Percentiles rank a stretch among this genome's conserved stretches.
Conservation (phyloP, 768 basidiomycete genomes). For the Tulasnella calospora region DNA sequence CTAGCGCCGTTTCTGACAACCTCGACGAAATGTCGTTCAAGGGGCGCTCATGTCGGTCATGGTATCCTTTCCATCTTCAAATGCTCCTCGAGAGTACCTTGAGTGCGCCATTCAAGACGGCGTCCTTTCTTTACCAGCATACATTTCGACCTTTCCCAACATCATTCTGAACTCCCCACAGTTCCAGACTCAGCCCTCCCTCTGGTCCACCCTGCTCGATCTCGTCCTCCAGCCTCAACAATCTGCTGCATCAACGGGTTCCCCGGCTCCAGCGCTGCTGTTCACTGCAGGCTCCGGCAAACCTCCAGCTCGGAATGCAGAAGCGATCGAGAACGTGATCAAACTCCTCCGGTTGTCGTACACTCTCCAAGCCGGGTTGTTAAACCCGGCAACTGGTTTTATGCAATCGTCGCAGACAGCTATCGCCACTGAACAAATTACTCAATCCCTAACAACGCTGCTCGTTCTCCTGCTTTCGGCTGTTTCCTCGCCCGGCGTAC, state of each 20-base stretch:
- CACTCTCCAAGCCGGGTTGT: not conserved
- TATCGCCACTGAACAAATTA: constrained; percentile 6
- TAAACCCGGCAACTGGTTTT: not conserved
- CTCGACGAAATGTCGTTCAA: not conserved
- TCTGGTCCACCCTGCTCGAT: not conserved
- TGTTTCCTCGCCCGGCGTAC: constrained; percentile 2
- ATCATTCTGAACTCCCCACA: constrained; percentile 8
- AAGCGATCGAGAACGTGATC: constrained; percentile 15
- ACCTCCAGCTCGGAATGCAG: constrained; percentile 11
- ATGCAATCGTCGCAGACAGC: not conserved
- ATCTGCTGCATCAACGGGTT: not conserved
- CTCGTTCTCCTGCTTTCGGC: constrained; percentile 16
- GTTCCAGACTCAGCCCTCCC: not conserved
- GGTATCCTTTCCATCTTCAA: constrained; percentile 19
- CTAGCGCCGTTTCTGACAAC: not conserved
- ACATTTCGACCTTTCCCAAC: constrained; percentile 16
- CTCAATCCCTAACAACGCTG: not conserved
- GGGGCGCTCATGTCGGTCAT: constrained; percentile 16
- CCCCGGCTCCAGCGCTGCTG: not conserved
- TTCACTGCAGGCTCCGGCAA: not conserved
- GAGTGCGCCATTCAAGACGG: not conserved
- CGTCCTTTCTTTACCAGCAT: not conserved
- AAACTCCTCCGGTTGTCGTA: constrained; percentile 9
- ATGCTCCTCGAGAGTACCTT: constrained; percentile 8
- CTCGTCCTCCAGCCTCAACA: constrained; percentile 15